A percentile compares a stretch with the other conserved stretches of the same genome.
phyloP scores from a whole-genome alignment of 1,284 basidiomycete species.

The Ustilago shanxiensis region DNA sequence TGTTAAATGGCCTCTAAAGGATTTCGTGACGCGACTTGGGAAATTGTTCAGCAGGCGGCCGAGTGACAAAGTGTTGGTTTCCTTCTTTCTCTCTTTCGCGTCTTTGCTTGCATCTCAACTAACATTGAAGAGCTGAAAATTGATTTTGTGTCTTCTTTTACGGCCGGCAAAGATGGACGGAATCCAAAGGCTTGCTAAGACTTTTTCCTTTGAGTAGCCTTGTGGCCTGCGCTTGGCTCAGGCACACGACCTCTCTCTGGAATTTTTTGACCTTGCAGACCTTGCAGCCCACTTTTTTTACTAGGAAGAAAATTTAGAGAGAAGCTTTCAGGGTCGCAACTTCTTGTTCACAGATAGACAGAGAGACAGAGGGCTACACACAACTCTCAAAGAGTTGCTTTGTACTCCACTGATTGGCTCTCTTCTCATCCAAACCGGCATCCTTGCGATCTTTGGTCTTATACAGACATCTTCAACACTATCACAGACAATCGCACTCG shows the following conservation, averaged over 20 bases:
- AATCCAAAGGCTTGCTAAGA: neutral
- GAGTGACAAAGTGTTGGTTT: constrained; percentile 33
- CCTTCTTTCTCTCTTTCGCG: constrained; percentile 12
- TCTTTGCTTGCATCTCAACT: constrained; percentile 6
- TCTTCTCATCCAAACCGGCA: neutral
- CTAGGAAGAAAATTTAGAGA: constrained; percentile 22
- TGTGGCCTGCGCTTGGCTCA: too few relatives aligned
- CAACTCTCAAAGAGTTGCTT: too few relatives aligned
- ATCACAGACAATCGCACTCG: neutral
- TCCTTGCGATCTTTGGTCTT: neutral
- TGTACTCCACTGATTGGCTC: constrained; percentile 5
- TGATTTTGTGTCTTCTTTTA: too few relatives aligned
- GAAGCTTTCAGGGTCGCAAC: constrained; percentile 29
- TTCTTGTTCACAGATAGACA: neutral
- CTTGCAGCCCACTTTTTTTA: neutral
- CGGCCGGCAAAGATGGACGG: constrained; percentile 13
- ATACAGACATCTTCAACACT: neutral
- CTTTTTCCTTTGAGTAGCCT: too few relatives aligned
- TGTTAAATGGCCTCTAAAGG: constrained; percentile 32
- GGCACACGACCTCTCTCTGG: neutral
- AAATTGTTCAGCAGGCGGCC: constrained; percentile 15
- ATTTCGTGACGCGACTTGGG: constrained; percentile 47
- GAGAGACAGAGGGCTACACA: too few relatives aligned
- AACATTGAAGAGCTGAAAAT: neutral
- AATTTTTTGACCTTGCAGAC: too few relatives aligned